Base-by-base conservation (phyloP, 164 flowering plant species). In the Euptelea pleiosperma region DNA sequence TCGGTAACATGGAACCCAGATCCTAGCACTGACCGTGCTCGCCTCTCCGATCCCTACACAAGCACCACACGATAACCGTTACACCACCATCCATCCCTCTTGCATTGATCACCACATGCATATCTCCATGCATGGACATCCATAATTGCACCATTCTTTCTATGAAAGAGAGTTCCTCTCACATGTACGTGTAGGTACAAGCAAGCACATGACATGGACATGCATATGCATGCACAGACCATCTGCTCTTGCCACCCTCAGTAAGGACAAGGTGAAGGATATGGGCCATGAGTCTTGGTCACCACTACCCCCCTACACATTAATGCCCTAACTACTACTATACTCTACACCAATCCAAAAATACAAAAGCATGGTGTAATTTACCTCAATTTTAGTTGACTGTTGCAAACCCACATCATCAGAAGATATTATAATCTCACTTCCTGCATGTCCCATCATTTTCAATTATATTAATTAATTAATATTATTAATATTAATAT, bases 311-410 rank as follows among this genome's bases (percentile, higher is more conserved):
- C n/a, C 57, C 52, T 45, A 60, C 57, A 55, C 19, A 55, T 18
- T 60, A 43, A 57, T 46, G 43, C 36, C 56, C 40, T 28, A 35
- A 56, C 39, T 21, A 43, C 55, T 33, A 64, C 34, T 8, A 8
- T 18, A 31, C 33, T 19, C 25, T 42, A 8, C 33, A 39, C 34
- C 36, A 31, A 40, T 26, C 40, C 34, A 21, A 14, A 44, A 55
- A 43, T 44, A 56, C 11, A 44, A 55, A 45, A 42, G 55, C 8
- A 39, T 57, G 65, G 52, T 46, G 22, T 49, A 53, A 55, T 65
- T 54, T 69, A 72, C 79, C 76, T 68, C 48, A 66, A 56, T 34
- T 69, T 54, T 47, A 52, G 46, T 53, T 41, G 61, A 37, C 26
- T 41, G 66, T 64, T 16, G 73, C 63, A 70, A 37, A 51, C 58